Base-by-base conservation (phyloP, 768 basidiomycete genomes). In the Pulveroboletus sp. region DNA sequence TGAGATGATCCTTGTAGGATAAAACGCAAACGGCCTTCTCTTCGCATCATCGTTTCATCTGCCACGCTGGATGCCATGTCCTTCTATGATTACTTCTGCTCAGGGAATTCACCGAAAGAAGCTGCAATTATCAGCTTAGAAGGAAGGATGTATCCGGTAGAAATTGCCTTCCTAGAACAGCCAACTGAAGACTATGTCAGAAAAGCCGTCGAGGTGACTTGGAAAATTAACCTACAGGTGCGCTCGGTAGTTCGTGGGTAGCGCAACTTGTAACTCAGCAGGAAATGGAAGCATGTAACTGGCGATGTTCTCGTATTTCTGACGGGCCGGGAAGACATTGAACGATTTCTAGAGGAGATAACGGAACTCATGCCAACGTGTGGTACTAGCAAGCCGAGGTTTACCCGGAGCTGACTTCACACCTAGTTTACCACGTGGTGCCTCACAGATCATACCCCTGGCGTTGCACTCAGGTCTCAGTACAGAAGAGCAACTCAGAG, bases 251-350 rank as follows among this genome's bases (percentile, higher is more conserved):
- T 29, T 14, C 6, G 20, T 32, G 5, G 7, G 16, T 45, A 20
- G 31, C 31, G 38, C 5, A 23, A 26, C 24, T 11, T 43, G 52
- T 30, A 23, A 17, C 27, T 29, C 41, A 14, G 8, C 6, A 1
- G 24, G 11, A 14, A 40, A 26, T 20, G 6, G 16, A 46, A 95
- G 91, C 84, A 88, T 73, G 82, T 78, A 7, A 67, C 78, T 7
- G 96, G 96, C 1, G 96, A 99, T 70, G 81, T 99, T 38, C 77
- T 99, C 20, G 82, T 98, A 1, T 99, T 99, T 63, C 65, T 99
- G 47, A 95, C 96, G 0, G 96, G 96, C 8, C 75, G 95, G 29
- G 96, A 99, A 65, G 96, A 99, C 62, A 99, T 99, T 41, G 93
- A 98, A 34, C 76, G 82, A 36, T 93, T 89, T 52, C 65, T 94